A percentile compares a stretch with the other conserved stretches of the same genome.
Conservation (phyloP, 1,284 basidiomycete species). For the Irpex lacteus region DNA sequence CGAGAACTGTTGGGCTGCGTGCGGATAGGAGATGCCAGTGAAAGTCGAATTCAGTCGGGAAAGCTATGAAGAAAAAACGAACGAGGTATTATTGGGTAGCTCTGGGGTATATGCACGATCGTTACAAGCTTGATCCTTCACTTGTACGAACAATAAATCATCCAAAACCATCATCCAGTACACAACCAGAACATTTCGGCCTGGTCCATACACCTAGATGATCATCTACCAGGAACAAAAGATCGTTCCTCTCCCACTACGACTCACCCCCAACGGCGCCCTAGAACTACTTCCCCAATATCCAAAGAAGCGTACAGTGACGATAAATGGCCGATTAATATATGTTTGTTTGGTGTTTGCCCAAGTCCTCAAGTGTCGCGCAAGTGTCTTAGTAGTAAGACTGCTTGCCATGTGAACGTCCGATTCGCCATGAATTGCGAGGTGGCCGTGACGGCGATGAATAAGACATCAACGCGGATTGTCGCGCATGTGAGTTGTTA, state of each 20-base stretch:
- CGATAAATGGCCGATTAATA: not conserved
- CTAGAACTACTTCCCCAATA: not conserved
- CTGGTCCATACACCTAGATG: too few relatives aligned
- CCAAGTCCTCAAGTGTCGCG: not conserved
- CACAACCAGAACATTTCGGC: too few relatives aligned
- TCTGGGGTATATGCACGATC: not conserved
- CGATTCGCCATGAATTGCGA: slow-evolving; percentile 62
- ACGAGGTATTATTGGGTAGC: slow-evolving; percentile 2
- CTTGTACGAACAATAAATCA: slow-evolving; percentile 6
- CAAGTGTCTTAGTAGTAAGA: slow-evolving; percentile 32
- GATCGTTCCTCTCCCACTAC: not conserved
- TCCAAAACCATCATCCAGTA: not conserved
- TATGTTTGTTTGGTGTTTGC: not conserved
- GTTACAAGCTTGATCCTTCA: not conserved
- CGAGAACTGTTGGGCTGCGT: too few relatives aligned
- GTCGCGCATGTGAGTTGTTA: slow-evolving; percentile 50
- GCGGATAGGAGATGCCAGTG: too few relatives aligned
- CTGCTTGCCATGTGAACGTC: slow-evolving; percentile 58
- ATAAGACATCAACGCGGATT: slow-evolving; percentile 47
- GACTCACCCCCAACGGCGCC: not conserved
- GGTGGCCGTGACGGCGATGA: slow-evolving; percentile 41
- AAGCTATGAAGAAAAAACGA: not conserved
- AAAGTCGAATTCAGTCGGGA: not conserved
- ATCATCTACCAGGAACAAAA: not conserved
- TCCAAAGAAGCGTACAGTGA: not conserved